Evolutionary conservation across 108 stramenopile species (phyloP), one percentile per base, ranked within the genome.

Genomic region (Discostella pseudostelligera): DNA sequence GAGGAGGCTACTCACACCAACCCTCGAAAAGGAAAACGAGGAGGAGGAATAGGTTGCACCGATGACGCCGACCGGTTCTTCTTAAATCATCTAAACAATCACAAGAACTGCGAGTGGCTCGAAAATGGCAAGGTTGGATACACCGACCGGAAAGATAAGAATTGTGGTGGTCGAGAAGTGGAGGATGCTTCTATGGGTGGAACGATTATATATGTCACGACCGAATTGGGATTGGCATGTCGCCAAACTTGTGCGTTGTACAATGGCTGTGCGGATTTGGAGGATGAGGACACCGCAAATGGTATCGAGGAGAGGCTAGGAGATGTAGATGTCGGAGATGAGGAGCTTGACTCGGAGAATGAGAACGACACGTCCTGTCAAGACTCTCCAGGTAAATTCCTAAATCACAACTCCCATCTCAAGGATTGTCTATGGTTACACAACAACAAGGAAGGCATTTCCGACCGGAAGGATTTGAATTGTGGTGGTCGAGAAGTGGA

Each of bases 391-490:
- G 70, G 70, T 5, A 26, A 48, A 14, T 71, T 54, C 21, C 17
- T 63, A 14, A 71, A 71, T 22, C 70, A 71, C 46, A 54, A 62
- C 16, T 48, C 43, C 1, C 55, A 63, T 45, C 70, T 54, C 37
- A 71, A 63, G 54, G 62, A 62, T 35, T 71, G 70, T 48, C 32
- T 13, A 7, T 71, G 70, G 70, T 53, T 71, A 8, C 44, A 37
- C 55, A 71, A 71, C 39, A 61, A 63, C 13, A 71, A 63, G 22
- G 45, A 46, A 1, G 70, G 70, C 5, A 55, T 48, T 7, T 62
- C 61, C 0, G 70, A 71, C 22, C 54, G 70, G 2, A 71, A 71
- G 56, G 61, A 71, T 48, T 62, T 62, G 37, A 71, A 71, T 49
- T 71, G 70, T 22, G 70, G 70, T n/a, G n/a, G n/a, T n/a, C n/a